A percentile compares a stretch with the other conserved stretches of the same genome.
Evolutionary conservation across 106 monocot genomes (phyloP).

Genomic region (Dendrobium officinale): DNA sequence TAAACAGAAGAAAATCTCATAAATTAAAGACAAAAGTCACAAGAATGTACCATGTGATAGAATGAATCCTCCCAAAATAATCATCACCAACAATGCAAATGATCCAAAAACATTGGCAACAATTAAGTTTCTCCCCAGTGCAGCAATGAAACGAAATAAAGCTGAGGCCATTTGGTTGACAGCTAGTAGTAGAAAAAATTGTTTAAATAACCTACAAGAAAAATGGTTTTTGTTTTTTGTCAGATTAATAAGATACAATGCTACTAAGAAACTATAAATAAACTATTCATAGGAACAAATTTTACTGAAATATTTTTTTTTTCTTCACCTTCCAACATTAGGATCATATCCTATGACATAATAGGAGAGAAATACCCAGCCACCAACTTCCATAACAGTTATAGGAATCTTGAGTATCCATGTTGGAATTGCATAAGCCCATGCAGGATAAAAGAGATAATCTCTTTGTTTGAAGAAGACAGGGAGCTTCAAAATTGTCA

Average conservation of each 20-base stretch:
- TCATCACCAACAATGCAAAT: constrained; percentile 19
- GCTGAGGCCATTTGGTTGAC: constrained; percentile 36
- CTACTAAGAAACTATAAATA: background rate
- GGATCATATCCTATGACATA: constrained; percentile 61
- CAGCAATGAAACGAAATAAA: constrained; percentile 37
- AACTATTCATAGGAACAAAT: background rate
- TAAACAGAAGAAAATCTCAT: background rate
- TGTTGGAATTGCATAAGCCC: constrained; percentile 47
- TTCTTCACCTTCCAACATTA: constrained; percentile 28
- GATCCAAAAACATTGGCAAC: constrained; percentile 32
- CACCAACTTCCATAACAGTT: constrained; percentile 36
- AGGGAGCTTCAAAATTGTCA: constrained; percentile 45
- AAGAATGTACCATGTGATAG: constrained; percentile 18
- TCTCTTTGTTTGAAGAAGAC: constrained; percentile 65
- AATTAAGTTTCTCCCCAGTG: constrained; percentile 23
- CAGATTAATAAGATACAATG: background rate
- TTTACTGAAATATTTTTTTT: background rate
- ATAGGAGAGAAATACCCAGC: constrained; percentile 34
- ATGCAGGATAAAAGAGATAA: constrained; percentile 40
- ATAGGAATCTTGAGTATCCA: constrained; percentile 57
- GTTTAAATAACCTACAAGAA: constrained; percentile 34
- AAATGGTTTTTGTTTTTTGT: background rate
- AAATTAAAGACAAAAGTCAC: background rate
- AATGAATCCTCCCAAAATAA: constrained; percentile 36
- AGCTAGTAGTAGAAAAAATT: constrained; percentile 22